Percentiles rank a stretch among this genome's conserved stretches.
Evolutionary conservation across 2,329 filamentous ascomycete genomes (phyloP).

Genomic region (Macrophomina phaseolina): DNA sequence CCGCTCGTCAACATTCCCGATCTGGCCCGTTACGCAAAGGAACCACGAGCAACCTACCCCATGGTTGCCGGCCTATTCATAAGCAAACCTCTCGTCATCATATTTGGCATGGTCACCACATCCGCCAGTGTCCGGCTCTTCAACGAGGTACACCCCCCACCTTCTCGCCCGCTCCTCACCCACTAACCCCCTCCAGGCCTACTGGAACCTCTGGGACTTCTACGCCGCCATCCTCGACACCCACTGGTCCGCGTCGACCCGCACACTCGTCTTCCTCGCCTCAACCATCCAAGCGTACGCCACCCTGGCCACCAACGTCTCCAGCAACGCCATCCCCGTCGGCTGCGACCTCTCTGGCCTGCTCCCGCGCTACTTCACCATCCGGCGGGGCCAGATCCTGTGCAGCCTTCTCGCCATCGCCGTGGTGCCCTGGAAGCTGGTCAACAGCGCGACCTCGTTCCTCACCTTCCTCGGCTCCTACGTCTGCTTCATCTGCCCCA

Average conservation of each 20-base stretch:
- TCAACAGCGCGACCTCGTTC: slow-evolving; percentile 42
- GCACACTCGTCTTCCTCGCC: slow-evolving; percentile 45
- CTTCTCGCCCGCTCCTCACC: background rate
- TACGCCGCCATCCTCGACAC: slow-evolving; percentile 42
- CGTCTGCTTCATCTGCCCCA: slow-evolving; percentile 45
- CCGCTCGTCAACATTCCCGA: slow-evolving; percentile 45
- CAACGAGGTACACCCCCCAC: slow-evolving; percentile 36
- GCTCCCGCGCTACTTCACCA: slow-evolving; percentile 31
- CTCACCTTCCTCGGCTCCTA: slow-evolving; percentile 47
- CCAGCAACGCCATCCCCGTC: slow-evolving; percentile 34
- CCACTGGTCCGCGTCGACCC: slow-evolving; percentile 41
- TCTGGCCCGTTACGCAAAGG: slow-evolving; percentile 42
- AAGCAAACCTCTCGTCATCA: slow-evolving; percentile 45
- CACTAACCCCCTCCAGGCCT: background rate
- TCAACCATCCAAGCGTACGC: slow-evolving; percentile 40
- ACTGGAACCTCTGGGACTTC: slow-evolving; percentile 50
- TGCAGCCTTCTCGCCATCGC: slow-evolving; percentile 33
- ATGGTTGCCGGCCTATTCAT: slow-evolving; percentile 42
- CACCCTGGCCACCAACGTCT: slow-evolving; percentile 45
- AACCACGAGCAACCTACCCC: slow-evolving; percentile 32
- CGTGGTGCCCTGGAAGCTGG: slow-evolving; percentile 35
- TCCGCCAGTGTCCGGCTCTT: slow-evolving; percentile 37
- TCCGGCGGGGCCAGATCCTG: slow-evolving; percentile 33
- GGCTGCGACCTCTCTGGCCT: slow-evolving; percentile 37
- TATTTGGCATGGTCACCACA: slow-evolving; percentile 45